Base-by-base conservation (phyloP, 805 yeast species). In the Teunomyces barrocoloradensis region DNA sequence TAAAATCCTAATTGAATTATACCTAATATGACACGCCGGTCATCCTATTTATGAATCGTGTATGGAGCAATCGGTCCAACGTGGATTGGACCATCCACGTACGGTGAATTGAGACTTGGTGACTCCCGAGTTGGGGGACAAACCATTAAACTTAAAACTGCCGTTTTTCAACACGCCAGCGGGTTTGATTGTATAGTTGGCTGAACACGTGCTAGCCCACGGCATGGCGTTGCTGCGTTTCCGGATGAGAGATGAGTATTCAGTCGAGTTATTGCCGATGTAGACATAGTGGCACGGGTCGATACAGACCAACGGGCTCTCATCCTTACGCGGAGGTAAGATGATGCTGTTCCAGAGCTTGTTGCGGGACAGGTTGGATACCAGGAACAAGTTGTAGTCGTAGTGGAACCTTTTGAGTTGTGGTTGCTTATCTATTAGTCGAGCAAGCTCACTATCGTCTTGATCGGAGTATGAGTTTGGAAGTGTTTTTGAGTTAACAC, bases 331-430 rank as follows among this genome's bases (percentile, higher is more conserved):
- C 20, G 85, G 84, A 3, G 77, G 74, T 28, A 82, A 58, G 4
- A 81, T 69, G 12, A 81, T 82, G 35, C 68, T 71, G 32, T 70
- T 67, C 84, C 84, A 80, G 40, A 81, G 60, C 55, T 78, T 75
- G 39, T 79, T 80, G 45, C 80, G 64, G 3, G 80, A 69, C 13
- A 69, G 47, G 6, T 68, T 57, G 1, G 78, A 77, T 18, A 79
- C 53, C 42, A 65, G 70, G 40, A 54, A 54, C 12, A 65, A 46
- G 46, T 66, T 58, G 45, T 61, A 49, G 23, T 49, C 43, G 23
- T 50, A 37, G 61, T 59, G 65, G 57, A 71, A 69, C 29, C 64
- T 61, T 18, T 51, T 52, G 48, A 60, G 54, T 11, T 36, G 46
- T 10, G 57, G 59, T 18, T 44, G 50, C 6, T 48, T 30, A 15